Conservation (phyloP, 2,329 filamentous ascomycete species). For the Fusarium tjaetaba region DNA sequence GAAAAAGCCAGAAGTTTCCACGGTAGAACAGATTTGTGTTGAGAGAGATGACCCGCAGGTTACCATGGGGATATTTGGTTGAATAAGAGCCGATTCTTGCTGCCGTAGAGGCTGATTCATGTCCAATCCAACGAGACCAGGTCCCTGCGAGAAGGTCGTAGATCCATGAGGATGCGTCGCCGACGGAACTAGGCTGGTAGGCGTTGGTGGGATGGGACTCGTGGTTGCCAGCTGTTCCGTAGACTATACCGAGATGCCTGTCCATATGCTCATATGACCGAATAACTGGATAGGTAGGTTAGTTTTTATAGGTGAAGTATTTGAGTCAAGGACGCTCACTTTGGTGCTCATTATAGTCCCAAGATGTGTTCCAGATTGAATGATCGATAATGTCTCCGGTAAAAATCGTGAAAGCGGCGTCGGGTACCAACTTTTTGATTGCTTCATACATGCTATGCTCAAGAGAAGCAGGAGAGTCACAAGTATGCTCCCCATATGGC, state of each 20-base stretch:
- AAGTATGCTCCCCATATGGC: slow-evolving; percentile 62
- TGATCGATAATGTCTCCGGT: slow-evolving; percentile 69
- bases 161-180: slow-evolving; percentile 59
- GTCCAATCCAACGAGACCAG: slow-evolving; percentile 61
- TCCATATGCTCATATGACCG: slow-evolving; percentile 60
- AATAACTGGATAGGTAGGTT: slow-evolving; percentile 47
- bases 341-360: slow-evolving; percentile 45
- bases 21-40: slow-evolving; percentile 70
- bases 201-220: slow-evolving; percentile 64
- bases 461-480: slow-evolving; percentile 61
- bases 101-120: slow-evolving; percentile 44
- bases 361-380: slow-evolving; percentile 58
- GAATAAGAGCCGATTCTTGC: slow-evolving; percentile 61
- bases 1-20: slow-evolving; percentile 66
- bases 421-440: slow-evolving; percentile 57
- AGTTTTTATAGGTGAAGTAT: not conserved
- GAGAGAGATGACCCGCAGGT: slow-evolving; percentile 66
- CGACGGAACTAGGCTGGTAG: slow-evolving; percentile 55
- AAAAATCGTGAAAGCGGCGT: slow-evolving; percentile 65
- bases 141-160: slow-evolving; percentile 59
- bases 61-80: slow-evolving; percentile 54
- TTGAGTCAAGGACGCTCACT: slow-evolving; percentile 36
- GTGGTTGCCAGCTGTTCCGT: slow-evolving; percentile 66
- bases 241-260: slow-evolving; percentile 55
- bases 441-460: slow-evolving; percentile 65